Evolutionary conservation across 2,329 filamentous ascomycete genomes (phyloP), one percentile per base, ranked within the genome.

Genomic region (Fusarium chaquense): DNA sequence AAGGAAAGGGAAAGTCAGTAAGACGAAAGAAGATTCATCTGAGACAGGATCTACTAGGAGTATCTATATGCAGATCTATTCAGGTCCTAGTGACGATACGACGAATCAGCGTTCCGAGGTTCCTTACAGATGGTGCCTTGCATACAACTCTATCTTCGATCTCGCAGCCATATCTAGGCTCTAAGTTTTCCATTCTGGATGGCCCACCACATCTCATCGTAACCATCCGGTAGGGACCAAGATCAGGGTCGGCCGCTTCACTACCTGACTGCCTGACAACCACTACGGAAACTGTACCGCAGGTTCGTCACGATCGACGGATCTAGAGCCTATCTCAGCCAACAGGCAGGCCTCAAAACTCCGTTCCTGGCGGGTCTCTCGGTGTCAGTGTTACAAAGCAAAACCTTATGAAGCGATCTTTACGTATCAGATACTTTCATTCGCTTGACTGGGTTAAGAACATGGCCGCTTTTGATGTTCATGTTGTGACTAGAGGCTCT

Each of bases 21-120:
- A 58, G 49, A 65, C 59, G 13, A 12, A 43, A 60, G 26, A 33
- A 10, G 59, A 46, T 33, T 51, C 8, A 40, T 35, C 47, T 67
- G 59, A 74, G 55, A 73, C 63, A 72, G 66, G 63, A 73, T 67
- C 61, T 72, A 47, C 51, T 35, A 54, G 46, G 57, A 15, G 65
- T 71, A 70, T 70, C 63, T 70, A 71, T 68, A 62, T 22, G 49
- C 49, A 52, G 49, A 52, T 41, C 49, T 28, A 41, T 40, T 12
- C 59, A 55, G 52, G 59, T 43, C 35, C 43, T 35, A 24, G 11
- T 13, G 26, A n/a, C 53, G n/a, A 38, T 44, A 53, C 13, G 15
- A 13, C 64, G 46, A 68, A 68, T 67, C 50, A 68, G n/a, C 43
- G 47, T 33, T 55, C n/a, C 43, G 12, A 33, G 43, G 67, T 36